Conservation (phyloP, 768 basidiomycete genomes). For the Lactarius evosmus region DNA sequence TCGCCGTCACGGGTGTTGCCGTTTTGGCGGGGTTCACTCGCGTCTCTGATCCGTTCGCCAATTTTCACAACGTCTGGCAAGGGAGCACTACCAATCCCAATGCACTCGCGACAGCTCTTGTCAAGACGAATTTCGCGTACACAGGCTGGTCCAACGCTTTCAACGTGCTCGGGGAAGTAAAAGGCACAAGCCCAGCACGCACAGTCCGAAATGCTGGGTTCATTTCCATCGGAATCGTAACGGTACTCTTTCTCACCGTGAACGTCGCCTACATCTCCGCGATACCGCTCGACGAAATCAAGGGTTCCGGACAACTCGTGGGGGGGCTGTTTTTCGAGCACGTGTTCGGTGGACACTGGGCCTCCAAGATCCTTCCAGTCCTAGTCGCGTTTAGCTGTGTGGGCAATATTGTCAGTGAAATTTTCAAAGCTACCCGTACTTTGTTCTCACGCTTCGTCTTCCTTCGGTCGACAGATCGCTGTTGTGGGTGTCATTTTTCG, state of each 20-base stretch:
- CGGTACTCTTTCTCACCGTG: conserved; percentile 46
- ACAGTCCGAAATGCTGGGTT: conserved; percentile 47
- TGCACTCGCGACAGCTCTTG: conserved; percentile 31
- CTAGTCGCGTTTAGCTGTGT: conserved; percentile 26
- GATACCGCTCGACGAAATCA: conserved; percentile 45
- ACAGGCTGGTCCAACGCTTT: conserved; percentile 43
- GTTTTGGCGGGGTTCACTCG: conserved; percentile 33
- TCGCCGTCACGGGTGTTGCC: conserved; percentile 31
- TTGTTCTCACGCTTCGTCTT: conserved; percentile 40
- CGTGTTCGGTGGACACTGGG: conserved; percentile 44
- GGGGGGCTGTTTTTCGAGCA: conserved; percentile 50
- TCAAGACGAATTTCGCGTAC: conserved; percentile 35
- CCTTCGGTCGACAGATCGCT: conserved; percentile 32
- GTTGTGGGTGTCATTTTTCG: conserved; percentile 23
- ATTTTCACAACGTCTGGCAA: conserved; percentile 34
- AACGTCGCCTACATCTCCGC: conserved; percentile 42
- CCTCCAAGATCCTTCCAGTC: conserved; percentile 25
- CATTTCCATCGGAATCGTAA: conserved; percentile 46
- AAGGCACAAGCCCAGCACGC: conserved; percentile 40
- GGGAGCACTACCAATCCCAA: conserved; percentile 32
- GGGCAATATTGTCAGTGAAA: conserved; percentile 35
- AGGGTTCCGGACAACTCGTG: conserved; percentile 43
- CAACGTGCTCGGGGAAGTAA: conserved; percentile 45
- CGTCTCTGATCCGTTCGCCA: conserved; percentile 33
- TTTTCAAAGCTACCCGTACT: conserved; percentile 38